phyloP scores from a whole-genome alignment of 2,329 filamentous ascomycete species.

The Verticillium isaacii region DNA sequence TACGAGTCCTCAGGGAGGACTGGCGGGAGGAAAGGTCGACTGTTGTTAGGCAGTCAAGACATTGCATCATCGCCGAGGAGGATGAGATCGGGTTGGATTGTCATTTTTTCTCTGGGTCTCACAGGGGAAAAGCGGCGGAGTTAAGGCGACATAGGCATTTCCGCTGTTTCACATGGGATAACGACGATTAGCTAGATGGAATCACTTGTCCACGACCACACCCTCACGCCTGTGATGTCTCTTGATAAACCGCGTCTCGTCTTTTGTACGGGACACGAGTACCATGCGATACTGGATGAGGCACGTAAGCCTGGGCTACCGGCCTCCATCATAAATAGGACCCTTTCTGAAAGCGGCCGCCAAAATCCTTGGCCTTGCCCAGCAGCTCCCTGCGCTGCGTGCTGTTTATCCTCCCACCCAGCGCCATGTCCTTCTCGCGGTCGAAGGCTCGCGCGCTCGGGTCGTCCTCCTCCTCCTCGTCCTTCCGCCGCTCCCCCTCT shows the following conservation, averaged over 20 bases:
- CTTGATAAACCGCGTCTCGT: too few species aligned
- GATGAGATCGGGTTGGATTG: constrained; percentile 9
- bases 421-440: constrained; percentile 86
- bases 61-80: background rate
- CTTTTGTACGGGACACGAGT: too few species aligned
- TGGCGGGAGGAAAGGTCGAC: background rate
- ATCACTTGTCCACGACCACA: constrained; percentile 66
- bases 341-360: constrained; percentile 76
- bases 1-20: background rate
- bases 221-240: constrained; percentile 54
- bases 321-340: constrained; percentile 39
- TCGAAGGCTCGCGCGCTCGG: constrained; percentile 87
- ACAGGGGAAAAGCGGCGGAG: constrained; percentile 13
- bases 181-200: constrained; percentile 10
- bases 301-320: background rate
- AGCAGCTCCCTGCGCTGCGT: constrained; percentile 75
- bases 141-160: constrained; percentile 13
- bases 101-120: constrained; percentile 9
- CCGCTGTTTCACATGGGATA: constrained; percentile 7
- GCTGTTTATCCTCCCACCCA: constrained; percentile 66
- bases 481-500: constrained; percentile 20
- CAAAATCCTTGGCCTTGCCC: constrained; percentile 75
- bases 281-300: too few species aligned
- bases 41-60: background rate
- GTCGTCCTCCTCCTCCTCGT: constrained; percentile 73